Evolutionary conservation across 108 stramenopile genomes (phyloP), one percentile per base, ranked within the genome.

Genomic region (Pelagomonas calceolata): DNA sequence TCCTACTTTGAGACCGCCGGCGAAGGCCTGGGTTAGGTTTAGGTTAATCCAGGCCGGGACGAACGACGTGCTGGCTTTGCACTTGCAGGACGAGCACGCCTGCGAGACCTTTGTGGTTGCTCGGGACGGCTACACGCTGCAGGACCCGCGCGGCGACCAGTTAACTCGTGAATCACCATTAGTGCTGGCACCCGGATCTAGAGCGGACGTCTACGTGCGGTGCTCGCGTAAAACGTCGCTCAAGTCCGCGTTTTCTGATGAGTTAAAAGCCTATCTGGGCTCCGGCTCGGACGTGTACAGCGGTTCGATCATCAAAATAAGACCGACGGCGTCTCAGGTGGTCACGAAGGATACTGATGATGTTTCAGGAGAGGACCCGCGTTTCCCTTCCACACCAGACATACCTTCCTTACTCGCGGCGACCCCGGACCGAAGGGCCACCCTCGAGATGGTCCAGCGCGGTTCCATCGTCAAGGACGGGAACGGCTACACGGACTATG

Each of bases 111-210:
- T 37, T 0, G 73, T 33, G 15, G 34, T 69, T 26, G 73, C 73
- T 4, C 65, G 65, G 15, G 73, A 74, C 44, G 73, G 73, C 36
- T 17, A 68, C 34, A n/a, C 33, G 21, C 66, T 66, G 0, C n/a
- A 7, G 10, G 33, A 66, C n/a, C 39, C 39, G 39, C 39, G 39
- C 39, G 39, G 9, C 9, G 39, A 43, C 5, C 39, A 43, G 9
- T 43, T 12, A 43, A 5, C 9, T 43, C 12, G 39, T 43, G 39
- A 43, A 43, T 43, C 39, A 43, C 73, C 73, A 0, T 12, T 74
- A 0, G 63, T 69, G 26, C 34, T 74, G 31, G 73, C 68, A 0
- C 73, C 73, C 5, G 73, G 73, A 31, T 70, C 69, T 3, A 67
- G 73, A 10, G 34, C 17, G 1, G 73, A 74, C 35, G 32, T 74